Base-by-base conservation (phyloP, 2,329 filamentous ascomycete genomes). In the Bertia moriformis region DNA sequence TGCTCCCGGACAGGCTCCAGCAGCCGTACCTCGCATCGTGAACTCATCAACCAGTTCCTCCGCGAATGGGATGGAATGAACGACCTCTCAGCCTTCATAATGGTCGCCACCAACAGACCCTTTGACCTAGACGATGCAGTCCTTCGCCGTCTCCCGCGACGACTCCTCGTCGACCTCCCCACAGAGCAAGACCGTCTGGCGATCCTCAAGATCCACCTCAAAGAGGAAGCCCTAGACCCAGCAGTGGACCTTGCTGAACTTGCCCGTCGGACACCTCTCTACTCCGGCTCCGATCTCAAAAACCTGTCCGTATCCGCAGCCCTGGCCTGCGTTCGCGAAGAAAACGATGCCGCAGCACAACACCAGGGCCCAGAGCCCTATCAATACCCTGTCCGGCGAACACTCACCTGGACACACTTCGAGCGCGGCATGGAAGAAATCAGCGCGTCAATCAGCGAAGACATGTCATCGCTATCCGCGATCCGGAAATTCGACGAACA, bases 401-500 rank as follows among this genome's bases (percentile, higher is more conserved):
- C 61, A 0, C 55, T 82, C 14, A 60, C 59, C 3, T 48, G 54
- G 4, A 55, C 61, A 14, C 77, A 82, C 52, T 82, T 82, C 46
- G 70, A 77, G 14, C 70, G 66, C 37, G 77, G 75, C 12, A 61
- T 80, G 46, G 65, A 71, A 44, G 77, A 81, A 50, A 79, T 82
- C 46, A 73, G 69, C 42, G 76, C 77, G 0, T 77, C 71, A 38
- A 75, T 82, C 42, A 73, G 64, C 43, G 77, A 80, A 49, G 75
- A 82, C 44, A 82, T 81, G 77, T 63, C 64, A 4, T 71, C 65
- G 19, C 52, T 82, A 42, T 62, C 62, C 14, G 73, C 73, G 2
- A 79, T 82, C 47, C 67, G 72, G 50, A 79, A 80, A 52, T 82
- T 81, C 44, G 77, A 82, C 48, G 77, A 82, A 57, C 74, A 78